These are phyloP conservation scores for Cryptococcus sp. DNA, from an alignment of 1,284 basidiomycete genomes.

Conservation along the genomic window DNA sequence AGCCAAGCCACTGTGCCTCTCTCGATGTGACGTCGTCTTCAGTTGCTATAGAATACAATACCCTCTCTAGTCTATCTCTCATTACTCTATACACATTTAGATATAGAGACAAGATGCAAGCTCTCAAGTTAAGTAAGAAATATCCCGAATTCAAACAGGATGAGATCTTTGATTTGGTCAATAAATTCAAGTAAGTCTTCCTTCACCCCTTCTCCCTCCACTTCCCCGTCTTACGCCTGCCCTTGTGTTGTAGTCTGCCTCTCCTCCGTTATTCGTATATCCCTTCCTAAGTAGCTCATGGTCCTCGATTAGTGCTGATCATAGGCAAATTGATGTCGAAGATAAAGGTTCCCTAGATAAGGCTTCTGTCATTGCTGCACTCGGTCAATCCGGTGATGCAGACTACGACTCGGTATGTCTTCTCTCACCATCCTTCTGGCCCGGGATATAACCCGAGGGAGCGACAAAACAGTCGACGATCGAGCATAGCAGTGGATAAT, in stretches of 20 bases:
- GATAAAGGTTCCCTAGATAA: conserved; percentile 82
- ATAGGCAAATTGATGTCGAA: conserved; percentile 75
- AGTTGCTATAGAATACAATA: too few relatives aligned
- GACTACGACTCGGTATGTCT: conserved; percentile 80
- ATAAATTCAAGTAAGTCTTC: conserved; percentile 79
- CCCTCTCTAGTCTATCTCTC: too few relatives aligned
- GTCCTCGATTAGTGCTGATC: not conserved
- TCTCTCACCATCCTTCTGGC: not conserved
- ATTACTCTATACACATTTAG: not conserved
- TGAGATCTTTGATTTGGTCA: conserved; percentile 89
- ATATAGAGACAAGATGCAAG: conserved; percentile 40
- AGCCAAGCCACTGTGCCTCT: too few relatives aligned
- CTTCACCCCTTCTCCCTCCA: not conserved
- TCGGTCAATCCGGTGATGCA: conserved; percentile 69
- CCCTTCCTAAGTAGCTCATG: too few relatives aligned
- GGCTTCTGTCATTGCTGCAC: conserved; percentile 66
- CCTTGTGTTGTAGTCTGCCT: conserved; percentile 3
- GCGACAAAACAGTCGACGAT: too few relatives aligned
- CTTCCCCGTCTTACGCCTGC: not conserved
- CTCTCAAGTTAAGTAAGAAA: conserved; percentile 74
- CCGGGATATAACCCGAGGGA: too few relatives aligned
- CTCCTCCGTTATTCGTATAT: too few relatives aligned
- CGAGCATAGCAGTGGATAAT: not conserved
- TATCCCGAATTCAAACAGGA: conserved; percentile 86
- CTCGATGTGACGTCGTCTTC: too few relatives aligned